These are phyloP conservation scores for Juglanconis oblonga DNA, from an alignment of 2,329 filamentous ascomycete species.

Conservation along the genomic window DNA sequence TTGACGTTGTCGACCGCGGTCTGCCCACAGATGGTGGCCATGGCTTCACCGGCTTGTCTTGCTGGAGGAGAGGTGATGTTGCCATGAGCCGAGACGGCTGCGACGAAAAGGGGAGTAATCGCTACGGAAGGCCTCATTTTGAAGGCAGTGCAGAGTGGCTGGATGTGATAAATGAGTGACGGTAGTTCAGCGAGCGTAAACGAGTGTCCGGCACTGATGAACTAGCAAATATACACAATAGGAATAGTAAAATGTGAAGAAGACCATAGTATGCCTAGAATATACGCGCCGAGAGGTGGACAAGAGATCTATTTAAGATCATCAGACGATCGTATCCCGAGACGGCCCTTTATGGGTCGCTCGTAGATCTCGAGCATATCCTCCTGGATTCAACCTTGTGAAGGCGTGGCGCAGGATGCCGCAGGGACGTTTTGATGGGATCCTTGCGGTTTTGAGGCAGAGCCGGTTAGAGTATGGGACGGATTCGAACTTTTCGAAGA, in stretches of 20 bases:
- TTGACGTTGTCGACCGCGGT: conserved; percentile 35
- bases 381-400: no score
- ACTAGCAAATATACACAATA: not conserved
- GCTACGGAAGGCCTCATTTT: conserved; percentile 20
- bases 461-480: not conserved
- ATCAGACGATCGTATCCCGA: not conserved
- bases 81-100: conserved; percentile 39
- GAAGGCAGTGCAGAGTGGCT: not conserved
- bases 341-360: no score
- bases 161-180: not conserved
- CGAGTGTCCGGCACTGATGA: not conserved
- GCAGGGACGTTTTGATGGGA: no score
- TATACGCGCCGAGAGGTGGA: not conserved
- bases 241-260: not conserved
- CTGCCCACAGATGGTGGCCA: conserved; percentile 41
- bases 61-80: conserved; percentile 39
- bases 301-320: not conserved
- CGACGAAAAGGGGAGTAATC: conserved; percentile 21
- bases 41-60: conserved; percentile 41
- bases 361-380: not conserved
- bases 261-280: not conserved
- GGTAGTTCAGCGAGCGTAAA: not conserved
- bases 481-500: not conserved
- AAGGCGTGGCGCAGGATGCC: no score
- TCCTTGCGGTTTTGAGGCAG: not conserved